Evolutionary conservation across 2,329 filamentous ascomycete genomes (phyloP).

Genomic region (Colletotrichum melonis): DNA sequence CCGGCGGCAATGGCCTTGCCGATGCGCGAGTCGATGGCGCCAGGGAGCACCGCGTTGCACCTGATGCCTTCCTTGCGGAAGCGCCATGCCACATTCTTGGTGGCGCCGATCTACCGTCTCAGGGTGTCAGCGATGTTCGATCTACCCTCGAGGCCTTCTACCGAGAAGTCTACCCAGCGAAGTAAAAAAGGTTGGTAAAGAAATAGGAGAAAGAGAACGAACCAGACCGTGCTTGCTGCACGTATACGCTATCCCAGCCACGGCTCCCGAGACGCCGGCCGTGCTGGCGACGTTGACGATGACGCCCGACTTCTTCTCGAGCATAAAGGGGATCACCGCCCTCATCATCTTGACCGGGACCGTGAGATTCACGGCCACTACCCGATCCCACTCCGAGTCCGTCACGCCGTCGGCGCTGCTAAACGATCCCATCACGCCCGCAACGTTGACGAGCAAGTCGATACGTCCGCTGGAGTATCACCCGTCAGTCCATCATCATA

Average conservation of each 20-base stretch:
- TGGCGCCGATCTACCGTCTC: constrained; percentile 51
- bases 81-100: constrained; percentile 58
- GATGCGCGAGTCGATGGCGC: constrained; percentile 44
- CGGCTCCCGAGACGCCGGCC: constrained; percentile 49
- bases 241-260: constrained; percentile 56
- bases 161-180: no score
- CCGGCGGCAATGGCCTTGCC: constrained; percentile 40
- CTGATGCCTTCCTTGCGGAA: constrained; percentile 55
- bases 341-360: constrained; percentile 57
- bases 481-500: not conserved
- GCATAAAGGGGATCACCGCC: constrained; percentile 54
- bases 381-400: constrained; percentile 51
- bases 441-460: constrained; percentile 58
- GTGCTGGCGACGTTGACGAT: constrained; percentile 56
- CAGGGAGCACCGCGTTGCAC: constrained; percentile 44
- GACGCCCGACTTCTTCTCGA: constrained; percentile 48
- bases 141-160: not conserved
- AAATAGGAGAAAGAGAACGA: constrained; percentile 33
- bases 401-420: constrained; percentile 50
- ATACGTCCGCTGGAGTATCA: constrained; percentile 37
- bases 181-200: not conserved
- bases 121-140: not conserved
- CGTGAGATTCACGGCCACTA: constrained; percentile 55
- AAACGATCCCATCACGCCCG: constrained; percentile 56
- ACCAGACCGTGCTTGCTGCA: constrained; percentile 56